Evolutionary conservation across 2,329 filamentous ascomycete genomes (phyloP), one percentile per base, ranked within the genome.

Genomic region (Stagonosporopsis chrysanthemi): DNA sequence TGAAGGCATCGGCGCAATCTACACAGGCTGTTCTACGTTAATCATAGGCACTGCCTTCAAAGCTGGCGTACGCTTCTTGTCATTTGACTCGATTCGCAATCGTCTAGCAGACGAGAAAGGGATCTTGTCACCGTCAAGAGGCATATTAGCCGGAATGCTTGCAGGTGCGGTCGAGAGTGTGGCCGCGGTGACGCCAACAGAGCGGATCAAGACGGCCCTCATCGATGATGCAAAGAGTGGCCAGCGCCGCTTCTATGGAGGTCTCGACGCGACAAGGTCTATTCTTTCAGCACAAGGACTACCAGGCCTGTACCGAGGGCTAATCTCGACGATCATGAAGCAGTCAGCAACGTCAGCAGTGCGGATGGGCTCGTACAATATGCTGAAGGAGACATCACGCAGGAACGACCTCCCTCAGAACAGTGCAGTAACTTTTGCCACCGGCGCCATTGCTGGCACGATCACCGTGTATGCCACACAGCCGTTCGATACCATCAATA

Each of bases 341-440:
- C 81, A 83, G 61, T 78, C 80, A 3, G 76, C 77, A 0, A 82
- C 79, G 0, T 81, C 80, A 0, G 79, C 78, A 1, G 78, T 82
- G 4, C 71, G 80, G 3, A 81, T 82, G 78, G 80, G 80, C 1
- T 78, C 76, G 2, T 83, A 83, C 69, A 83, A 82, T 52, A 74
- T 80, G 19, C 65, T 83, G 42, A 79, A 78, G 24, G 78, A 80
- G 43, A 65, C 69, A 11, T 60, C 64, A 11, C 54, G 53, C 36
- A 57, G 46, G 17, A 56, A 67, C 12, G 64, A 64, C 4, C 50
- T 68, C 12, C 58, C 67, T 1, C 65, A 68, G 35, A 71, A 64
- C 31, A 69, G 64, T 22, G 64, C 65, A 4, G 48, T 61, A 35
- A 74, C 71, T 1, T 74, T 75, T 52, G 70, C 58, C 1, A 62